Conservation (phyloP, 352 stramenopile genomes). For the Globisporangium yorkense region DNA sequence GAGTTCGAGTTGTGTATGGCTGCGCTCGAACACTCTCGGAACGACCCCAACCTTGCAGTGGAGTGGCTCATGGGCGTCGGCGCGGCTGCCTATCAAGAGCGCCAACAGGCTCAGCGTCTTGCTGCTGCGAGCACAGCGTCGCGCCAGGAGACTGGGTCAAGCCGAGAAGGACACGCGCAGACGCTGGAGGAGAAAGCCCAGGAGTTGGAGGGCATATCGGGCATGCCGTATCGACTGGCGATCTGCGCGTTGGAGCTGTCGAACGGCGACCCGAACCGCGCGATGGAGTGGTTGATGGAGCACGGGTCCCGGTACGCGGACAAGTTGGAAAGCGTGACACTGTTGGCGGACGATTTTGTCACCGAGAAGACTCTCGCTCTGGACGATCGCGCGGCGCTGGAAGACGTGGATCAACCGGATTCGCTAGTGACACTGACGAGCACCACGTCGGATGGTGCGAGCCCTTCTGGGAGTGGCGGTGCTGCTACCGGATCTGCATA, state of each 20-base stretch:
- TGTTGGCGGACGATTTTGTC: constrained; percentile 45
- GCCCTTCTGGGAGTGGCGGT: constrained; percentile 2
- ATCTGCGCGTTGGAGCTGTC: constrained; percentile 69
- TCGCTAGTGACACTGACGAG: constrained; percentile 37
- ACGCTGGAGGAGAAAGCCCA: constrained; percentile 54
- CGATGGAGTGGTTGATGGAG: constrained; percentile 88
- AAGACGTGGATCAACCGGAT: constrained; percentile 75
- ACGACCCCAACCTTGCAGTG: constrained; percentile 80
- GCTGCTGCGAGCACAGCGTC: constrained; percentile 35
- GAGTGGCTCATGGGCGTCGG: constrained; percentile 83
- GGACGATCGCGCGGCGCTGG: constrained; percentile 58
- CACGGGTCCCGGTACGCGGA: constrained; percentile 58
- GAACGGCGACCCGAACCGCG: constrained; percentile 74
- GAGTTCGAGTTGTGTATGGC: constrained; percentile 86
- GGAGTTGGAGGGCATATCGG: constrained; percentile 73
- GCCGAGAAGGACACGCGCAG: constrained; percentile 9
- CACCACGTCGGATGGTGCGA: neutral
- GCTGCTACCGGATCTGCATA: neutral
- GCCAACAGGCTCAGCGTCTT: constrained; percentile 51
- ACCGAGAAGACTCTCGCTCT: constrained; percentile 37
- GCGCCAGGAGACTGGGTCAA: constrained; percentile 14
- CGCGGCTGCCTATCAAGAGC: constrained; percentile 69
- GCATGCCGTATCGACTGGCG: constrained; percentile 60
- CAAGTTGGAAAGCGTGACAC: constrained; percentile 34
- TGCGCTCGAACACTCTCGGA: constrained; percentile 68